Base-by-base conservation (phyloP, 495 filamentous ascomycete species). In the Aspergillus bridgeri region DNA sequence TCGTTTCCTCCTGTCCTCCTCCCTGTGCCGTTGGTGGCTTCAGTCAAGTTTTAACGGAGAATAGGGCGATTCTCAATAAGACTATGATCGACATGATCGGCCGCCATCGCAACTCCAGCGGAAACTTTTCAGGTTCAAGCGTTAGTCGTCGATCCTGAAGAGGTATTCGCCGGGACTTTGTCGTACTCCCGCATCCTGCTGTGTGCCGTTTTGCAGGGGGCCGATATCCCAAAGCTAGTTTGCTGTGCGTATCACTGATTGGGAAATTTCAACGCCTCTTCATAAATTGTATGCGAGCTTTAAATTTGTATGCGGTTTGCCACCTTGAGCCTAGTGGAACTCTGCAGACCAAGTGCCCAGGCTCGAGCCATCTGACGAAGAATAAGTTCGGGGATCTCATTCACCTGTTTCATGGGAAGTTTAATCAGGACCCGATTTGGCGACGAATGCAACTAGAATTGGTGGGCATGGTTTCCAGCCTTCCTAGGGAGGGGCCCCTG, bases 181-280 rank as follows among this genome's bases (percentile, higher is more conserved):
- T 7, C 25, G 25, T 4, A 38, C 48, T 18, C 48, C 53, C 43
- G 57, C 45, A 45, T 48, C 9, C 53, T 46, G 56, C 52, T 58
- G 6, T 29, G 27, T 48, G 54, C 51, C 62, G 54, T 44, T 19
- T 33, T 22, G 45, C 11, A 44, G 24, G 15, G 18, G 17, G 0
- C 21, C 55, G 63, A 65, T 57, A 57, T 62, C 63, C 62, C 63
- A 62, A 11, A 38, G 17, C 17, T 6, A 38, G 33, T 38, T n/a
- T n/a, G n/a, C n/a, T n/a, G n/a, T n/a, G n/a, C n/a, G n/a, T n/a
- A n/a, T n/a, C n/a, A n/a, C n/a, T n/a, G n/a, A n/a, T n/a, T n/a
- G n/a, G n/a, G n/a, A 38, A 15, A 38, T 38, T 11, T 3, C 8
- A 38, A 15, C n/a, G 33, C 13, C 33, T 2, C 17, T 38, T 38